Base-by-base conservation (phyloP, 2,329 filamentous ascomycete genomes). In the Pseudocercospora fuligena region DNA sequence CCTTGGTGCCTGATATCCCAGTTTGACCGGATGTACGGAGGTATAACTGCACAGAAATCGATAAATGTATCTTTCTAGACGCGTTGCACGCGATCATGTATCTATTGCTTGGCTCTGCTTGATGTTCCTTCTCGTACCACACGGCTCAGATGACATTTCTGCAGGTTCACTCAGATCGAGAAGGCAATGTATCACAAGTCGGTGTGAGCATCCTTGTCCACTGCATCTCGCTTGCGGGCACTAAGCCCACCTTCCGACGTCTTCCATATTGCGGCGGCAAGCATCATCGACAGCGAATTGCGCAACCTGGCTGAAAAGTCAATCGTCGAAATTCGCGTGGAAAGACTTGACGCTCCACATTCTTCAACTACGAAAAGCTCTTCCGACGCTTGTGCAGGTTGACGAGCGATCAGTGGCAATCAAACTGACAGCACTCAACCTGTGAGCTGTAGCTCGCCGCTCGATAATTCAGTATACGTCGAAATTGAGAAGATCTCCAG, bases 131-230 rank as follows among this genome's bases (percentile, higher is more conserved):
- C 49, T 23, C 12, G 49, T 54, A 54, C 49, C 5, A 29, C 49
- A 54, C 2, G 7, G 11, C 14, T 54, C 5, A 27, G 19, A 54
- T 54, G 46, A 49, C n/a, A 25, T 49, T 19, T 49, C 46, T 49
- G 46, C 46, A 14, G 23, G 16, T 9, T 54, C 21, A 3, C 8
- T 54, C 9, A 25, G 23, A 31, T 29, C 23, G 21, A 54, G 19
- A 54, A 36, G 33, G 12, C 33, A 36, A 36, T 49, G 46, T 29
- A 54, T 54, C 49, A 54, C 23, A 54, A 25, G 49, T 54, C 49
- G 49, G 21, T 54, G 49, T 25, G 49, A 3, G 14, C 8, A 54
- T 54, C 49, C 49, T 14, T 54, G 49, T 54, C 49, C 1, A 6
- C 49, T 25, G 49, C 12, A 12, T 2, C 49, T 54, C 49, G 49